Conservation (phyloP, 2,329 filamentous ascomycete species). For the Fusarium sp. region DNA sequence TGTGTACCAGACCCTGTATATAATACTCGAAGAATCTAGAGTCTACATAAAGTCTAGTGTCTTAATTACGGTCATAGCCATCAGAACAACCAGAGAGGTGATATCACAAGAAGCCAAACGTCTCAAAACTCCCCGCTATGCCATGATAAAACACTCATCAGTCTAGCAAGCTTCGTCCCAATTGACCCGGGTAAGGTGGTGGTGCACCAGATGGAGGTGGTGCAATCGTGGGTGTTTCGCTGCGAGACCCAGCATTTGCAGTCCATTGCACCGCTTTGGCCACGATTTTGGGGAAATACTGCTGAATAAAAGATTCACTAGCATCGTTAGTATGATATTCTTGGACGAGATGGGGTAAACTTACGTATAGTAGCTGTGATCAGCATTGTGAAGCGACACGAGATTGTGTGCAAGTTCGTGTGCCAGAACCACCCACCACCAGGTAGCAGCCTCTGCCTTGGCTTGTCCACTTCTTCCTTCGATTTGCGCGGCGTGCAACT, state of each 20-base stretch:
- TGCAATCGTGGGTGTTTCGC: conserved; percentile 7
- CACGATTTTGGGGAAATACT: conserved; percentile 79
- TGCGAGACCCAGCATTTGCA: conserved; percentile 8
- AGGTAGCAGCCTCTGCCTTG: conserved; percentile 76
- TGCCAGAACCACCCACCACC: conserved; percentile 96
- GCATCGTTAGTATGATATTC: conserved; percentile 27
- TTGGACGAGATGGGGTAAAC: conserved; percentile 37
- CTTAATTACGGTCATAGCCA: background rate
- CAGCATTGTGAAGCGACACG: conserved; percentile 77
- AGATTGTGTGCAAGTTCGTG: conserved; percentile 97
- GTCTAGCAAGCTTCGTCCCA: conserved; percentile 37
- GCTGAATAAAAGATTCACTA: conserved; percentile 79
- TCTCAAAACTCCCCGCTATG: conserved; percentile 32
- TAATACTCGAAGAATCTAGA: conserved; percentile 17
- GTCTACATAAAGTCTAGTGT: conserved; percentile 15
- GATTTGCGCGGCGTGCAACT: conserved; percentile 73
- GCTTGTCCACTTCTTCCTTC: conserved; percentile 52
- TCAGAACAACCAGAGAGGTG: background rate
- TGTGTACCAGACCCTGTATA: background rate
- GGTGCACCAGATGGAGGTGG: conserved; percentile 38
- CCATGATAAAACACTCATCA: conserved; percentile 14
- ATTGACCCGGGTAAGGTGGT: conserved; percentile 12
- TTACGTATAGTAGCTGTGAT: conserved; percentile 85
- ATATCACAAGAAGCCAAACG: conserved; percentile 7
- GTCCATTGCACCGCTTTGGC: conserved; percentile 58